Conservation (phyloP, 2,329 filamentous ascomycete species). For the Ophiosphaerella herpotricha region DNA sequence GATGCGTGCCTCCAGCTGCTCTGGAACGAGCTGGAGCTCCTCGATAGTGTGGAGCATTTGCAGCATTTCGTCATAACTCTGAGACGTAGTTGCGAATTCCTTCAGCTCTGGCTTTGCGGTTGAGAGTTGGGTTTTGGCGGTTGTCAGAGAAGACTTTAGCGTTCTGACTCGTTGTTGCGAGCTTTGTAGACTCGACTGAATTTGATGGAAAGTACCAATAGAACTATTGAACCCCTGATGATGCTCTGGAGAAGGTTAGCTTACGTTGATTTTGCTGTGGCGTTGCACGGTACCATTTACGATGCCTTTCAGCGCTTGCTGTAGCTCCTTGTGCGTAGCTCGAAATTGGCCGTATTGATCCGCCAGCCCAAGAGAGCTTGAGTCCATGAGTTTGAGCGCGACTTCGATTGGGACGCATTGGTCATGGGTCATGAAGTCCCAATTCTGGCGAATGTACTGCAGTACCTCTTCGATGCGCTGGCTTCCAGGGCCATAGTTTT, state of each 20-base stretch:
- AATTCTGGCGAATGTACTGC: slow-evolving; percentile 82
- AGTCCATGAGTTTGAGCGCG: slow-evolving; percentile 91
- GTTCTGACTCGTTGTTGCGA: slow-evolving; percentile 84
- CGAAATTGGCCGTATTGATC: slow-evolving; percentile 86
- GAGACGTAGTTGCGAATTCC: slow-evolving; percentile 83
- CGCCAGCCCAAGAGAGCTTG: slow-evolving; percentile 88
- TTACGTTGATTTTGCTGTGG: background rate
- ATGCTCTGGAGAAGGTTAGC: slow-evolving; percentile 64
- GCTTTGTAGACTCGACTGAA: slow-evolving; percentile 87
- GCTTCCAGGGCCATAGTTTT: slow-evolving; percentile 45
- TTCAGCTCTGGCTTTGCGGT: slow-evolving; percentile 89
- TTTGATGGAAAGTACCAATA: slow-evolving; percentile 98
- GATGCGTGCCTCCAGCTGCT: slow-evolving; percentile 90
- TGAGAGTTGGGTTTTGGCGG: slow-evolving; percentile 79
- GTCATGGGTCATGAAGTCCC: slow-evolving; percentile 87
- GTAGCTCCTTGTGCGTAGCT: slow-evolving; percentile 82
- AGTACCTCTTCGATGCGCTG: slow-evolving; percentile 64
- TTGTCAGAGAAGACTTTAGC: slow-evolving; percentile 80
- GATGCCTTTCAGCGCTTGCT: slow-evolving; percentile 88
- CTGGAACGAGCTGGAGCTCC: slow-evolving; percentile 84
- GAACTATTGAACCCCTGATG: slow-evolving; percentile 99
- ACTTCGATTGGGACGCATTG: slow-evolving; percentile 93
- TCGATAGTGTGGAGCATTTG: slow-evolving; percentile 84
- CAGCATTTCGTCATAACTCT: slow-evolving; percentile 87
- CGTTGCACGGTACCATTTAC: slow-evolving; percentile 66